Evolutionary conservation across 1,284 basidiomycete genomes (phyloP).

Genomic region (Golubevia sp.): DNA sequence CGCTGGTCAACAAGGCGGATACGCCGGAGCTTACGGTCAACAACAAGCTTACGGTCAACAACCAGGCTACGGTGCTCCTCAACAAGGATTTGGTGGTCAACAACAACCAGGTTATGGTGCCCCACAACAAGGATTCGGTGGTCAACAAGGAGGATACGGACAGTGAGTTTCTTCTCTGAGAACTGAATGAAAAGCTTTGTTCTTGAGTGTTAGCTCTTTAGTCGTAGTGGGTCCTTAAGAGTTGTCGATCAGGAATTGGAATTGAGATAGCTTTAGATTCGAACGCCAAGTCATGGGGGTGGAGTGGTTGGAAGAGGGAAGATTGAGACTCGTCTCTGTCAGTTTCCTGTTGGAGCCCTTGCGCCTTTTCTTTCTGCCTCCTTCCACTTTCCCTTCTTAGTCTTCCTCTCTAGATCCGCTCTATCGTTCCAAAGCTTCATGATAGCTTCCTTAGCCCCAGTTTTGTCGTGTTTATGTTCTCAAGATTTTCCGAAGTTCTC

Average conservation of each 20-base stretch:
- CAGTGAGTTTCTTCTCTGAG: not conserved
- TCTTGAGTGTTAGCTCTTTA: no score
- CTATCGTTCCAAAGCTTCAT: not conserved
- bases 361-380: not conserved
- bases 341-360: not conserved
- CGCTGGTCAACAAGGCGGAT: slow-evolving; percentile 29
- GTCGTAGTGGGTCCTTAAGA: no score
- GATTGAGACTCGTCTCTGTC: not conserved
- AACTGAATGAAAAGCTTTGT: no score
- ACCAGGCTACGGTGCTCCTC: slow-evolving; percentile 14
- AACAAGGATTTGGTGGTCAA: slow-evolving; percentile 29
- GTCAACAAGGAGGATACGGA: slow-evolving; percentile 22
- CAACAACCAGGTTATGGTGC: slow-evolving; percentile 46
- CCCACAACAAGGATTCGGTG: slow-evolving; percentile 23
- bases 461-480: not conserved
- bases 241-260: no score
- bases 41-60: slow-evolving; percentile 13
- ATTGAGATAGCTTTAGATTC: no score
- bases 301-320: no score
- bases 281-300: no score
- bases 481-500: not conserved
- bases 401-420: not conserved
- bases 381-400: not conserved
- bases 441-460: not conserved
- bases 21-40: slow-evolving; percentile 12